Base-by-base conservation (phyloP, 139 green algal species). In the Medakamo hakoo region DNA sequence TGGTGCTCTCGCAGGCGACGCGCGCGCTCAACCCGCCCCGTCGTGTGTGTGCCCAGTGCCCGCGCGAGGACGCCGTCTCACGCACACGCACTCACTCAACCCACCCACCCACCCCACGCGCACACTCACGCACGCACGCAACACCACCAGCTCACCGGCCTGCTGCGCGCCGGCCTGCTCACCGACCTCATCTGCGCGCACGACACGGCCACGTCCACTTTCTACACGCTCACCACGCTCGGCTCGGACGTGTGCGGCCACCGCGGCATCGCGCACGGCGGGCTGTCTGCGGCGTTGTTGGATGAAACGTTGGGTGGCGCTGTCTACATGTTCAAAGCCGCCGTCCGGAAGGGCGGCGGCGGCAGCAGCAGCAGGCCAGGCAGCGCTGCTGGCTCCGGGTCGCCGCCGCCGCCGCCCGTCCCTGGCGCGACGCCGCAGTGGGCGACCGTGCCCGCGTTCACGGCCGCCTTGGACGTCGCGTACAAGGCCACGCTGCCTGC, bases 251-350 rank as follows among this genome's bases (percentile, higher is more conserved):
- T 76, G 3, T 72, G 65, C 52, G 71, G 71, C 55, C 66, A 72
- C 40, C 64, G 58, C 4, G 49, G 61, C 30, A 59, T 75, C 24
- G 28, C 71, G n/a, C 70, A 75, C 57, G 70, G 70, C n/a, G 70
- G 40, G 9, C 9, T 52, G 40, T 52, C 68, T 14, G 62, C 68
- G 25, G 62, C 68, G 29, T 57, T 73, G n/a, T 60, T 66, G 18
- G 70, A 76, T 27, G 70, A 76, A 56, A 71, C 65, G 16, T 30
- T 76, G 4, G 70, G 70, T 23, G 70, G 65, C 3, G 49, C 71
- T 0, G 66, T 40, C 49, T 76, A 69, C 30, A 27, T 68, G 25
- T 49, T 74, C 32, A 74, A 76, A 62, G n/a, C n/a, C n/a, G n/a
- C n/a, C n/a, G n/a, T n/a, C n/a, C n/a, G n/a, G n/a, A n/a, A n/a